Evolutionary conservation across 2,329 filamentous ascomycete species (phyloP).

Genomic region (Ophiobolus disseminans): DNA sequence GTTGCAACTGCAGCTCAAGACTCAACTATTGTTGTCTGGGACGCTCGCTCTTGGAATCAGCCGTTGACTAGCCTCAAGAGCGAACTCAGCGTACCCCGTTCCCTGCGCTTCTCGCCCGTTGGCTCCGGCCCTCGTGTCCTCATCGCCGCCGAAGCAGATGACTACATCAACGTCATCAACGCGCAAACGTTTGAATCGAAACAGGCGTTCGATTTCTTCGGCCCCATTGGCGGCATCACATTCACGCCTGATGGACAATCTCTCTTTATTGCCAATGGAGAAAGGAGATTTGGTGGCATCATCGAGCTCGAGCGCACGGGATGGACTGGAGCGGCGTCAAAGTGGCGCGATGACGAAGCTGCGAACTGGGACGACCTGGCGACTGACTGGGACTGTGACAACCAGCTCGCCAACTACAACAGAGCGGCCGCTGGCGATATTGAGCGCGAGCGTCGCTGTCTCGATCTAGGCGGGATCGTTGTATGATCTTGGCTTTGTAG

Average conservation of each 20-base stretch:
- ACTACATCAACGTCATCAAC: slow-evolving; percentile 75
- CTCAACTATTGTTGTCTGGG: slow-evolving; percentile 75
- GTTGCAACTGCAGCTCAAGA: slow-evolving; percentile 82
- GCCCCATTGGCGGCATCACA: slow-evolving; percentile 73
- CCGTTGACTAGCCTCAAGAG: slow-evolving; percentile 64
- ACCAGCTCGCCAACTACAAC: slow-evolving; percentile 19
- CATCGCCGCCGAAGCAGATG: slow-evolving; percentile 77
- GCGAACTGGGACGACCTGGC: slow-evolving; percentile 14
- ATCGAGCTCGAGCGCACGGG: slow-evolving; percentile 64
- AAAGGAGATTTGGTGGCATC: slow-evolving; percentile 70
- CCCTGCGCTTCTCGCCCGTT: slow-evolving; percentile 73
- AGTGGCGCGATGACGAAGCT: slow-evolving; percentile 7
- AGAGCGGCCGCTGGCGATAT: slow-evolving; percentile 15
- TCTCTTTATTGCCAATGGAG: slow-evolving; percentile 72
- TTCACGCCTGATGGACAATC: slow-evolving; percentile 72
- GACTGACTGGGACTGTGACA: slow-evolving; percentile 36
- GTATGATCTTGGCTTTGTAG: slow-evolving; percentile 40
- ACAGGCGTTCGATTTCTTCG: slow-evolving; percentile 77
- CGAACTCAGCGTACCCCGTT: slow-evolving; percentile 73
- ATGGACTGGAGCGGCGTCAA: slow-evolving; percentile 29
- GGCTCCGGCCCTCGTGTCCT: slow-evolving; percentile 72
- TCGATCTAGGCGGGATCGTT: slow-evolving; percentile 34
- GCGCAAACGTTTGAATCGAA: slow-evolving; percentile 68
- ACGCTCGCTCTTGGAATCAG: slow-evolving; percentile 72
- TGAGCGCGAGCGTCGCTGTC: slow-evolving; percentile 29